phyloP scores from a whole-genome alignment of 345 rosid species.

The Cardamine chenopodiifolia region DNA sequence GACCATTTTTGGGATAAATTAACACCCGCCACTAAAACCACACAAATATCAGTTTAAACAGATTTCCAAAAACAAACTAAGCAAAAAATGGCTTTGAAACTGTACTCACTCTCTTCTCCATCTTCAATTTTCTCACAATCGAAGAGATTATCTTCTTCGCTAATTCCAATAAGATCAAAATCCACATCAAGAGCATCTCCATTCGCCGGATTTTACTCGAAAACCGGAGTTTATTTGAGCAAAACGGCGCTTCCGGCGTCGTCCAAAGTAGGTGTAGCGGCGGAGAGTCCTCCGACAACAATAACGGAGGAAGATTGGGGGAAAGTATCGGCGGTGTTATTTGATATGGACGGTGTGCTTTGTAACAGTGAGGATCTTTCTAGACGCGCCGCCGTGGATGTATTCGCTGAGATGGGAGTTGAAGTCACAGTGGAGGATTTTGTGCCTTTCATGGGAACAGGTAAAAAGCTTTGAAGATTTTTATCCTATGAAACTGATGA shows the following conservation, averaged over 20 bases:
- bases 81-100: conserved; percentile 40
- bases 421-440: conserved; percentile 80
- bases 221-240: background rate
- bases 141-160: conserved; percentile 21
- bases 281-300: conserved; percentile 36
- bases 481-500: background rate
- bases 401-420: conserved; percentile 88
- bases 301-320: conserved; percentile 51
- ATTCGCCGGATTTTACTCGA: background rate
- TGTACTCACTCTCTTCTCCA: conserved; percentile 28
- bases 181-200: background rate
- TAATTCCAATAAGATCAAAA: conserved; percentile 13
- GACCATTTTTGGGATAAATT: background rate
- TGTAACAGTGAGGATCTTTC: conserved; percentile 87
- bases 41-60: conserved; percentile 5
- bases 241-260: conserved; percentile 17
- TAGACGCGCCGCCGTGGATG: conserved; percentile 86
- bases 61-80: too few relatives aligned
- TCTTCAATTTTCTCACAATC: conserved; percentile 35
- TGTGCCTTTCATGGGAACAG: conserved; percentile 89
- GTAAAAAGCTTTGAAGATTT: conserved; percentile 34
- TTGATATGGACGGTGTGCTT: conserved; percentile 95
- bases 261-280: conserved; percentile 26
- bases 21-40: conserved; percentile 43
- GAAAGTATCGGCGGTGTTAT: conserved; percentile 84